phyloP scores from a whole-genome alignment of 2,329 filamentous ascomycete species.

The Fusarium drepaniforme region DNA sequence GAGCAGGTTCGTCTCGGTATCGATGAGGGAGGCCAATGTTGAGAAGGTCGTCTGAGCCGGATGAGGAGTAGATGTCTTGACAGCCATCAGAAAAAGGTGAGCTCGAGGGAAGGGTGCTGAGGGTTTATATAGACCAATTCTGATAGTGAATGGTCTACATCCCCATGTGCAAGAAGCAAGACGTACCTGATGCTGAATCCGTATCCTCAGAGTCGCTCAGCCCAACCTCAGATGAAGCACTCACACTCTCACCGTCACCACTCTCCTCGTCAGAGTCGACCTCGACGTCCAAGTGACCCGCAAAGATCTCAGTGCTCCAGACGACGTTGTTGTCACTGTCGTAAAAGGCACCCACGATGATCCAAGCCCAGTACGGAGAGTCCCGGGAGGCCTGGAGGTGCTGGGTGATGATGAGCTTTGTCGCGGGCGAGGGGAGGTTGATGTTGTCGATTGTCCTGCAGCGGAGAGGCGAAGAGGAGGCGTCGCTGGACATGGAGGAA shows the following conservation, averaged over 20 bases:
- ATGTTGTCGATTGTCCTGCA: slow-evolving; percentile 45
- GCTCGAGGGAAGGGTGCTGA: not conserved
- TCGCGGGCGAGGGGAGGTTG: slow-evolving; percentile 58
- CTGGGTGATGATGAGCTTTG: slow-evolving; percentile 60
- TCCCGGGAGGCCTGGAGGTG: slow-evolving; percentile 50
- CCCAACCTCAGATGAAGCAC: slow-evolving; percentile 24
- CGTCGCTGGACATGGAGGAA: slow-evolving; percentile 35
- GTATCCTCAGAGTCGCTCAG: slow-evolving; percentile 20
- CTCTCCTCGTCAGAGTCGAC: slow-evolving; percentile 43
- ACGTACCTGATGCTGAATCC: slow-evolving; percentile 39
- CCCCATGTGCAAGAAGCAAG: not conserved
- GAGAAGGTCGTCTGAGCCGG: slow-evolving; percentile 2
- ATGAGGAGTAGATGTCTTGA: slow-evolving; percentile 25
- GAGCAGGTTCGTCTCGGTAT: slow-evolving; percentile 4
- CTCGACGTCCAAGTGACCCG: slow-evolving; percentile 46
- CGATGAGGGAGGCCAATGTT: not conserved
- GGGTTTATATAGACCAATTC: slow-evolving; percentile 24
- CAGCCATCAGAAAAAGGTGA: slow-evolving; percentile 12
- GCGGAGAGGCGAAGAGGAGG: slow-evolving; percentile 12
- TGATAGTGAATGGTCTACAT: slow-evolving; percentile 7
- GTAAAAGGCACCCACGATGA: slow-evolving; percentile 62
- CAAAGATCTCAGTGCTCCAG: slow-evolving; percentile 61
- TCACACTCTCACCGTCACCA: slow-evolving; percentile 13
- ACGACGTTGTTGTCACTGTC: slow-evolving; percentile 55
- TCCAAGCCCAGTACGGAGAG: slow-evolving; percentile 57